phyloP scores from a whole-genome alignment of 2,329 filamentous ascomycete species.

The Ceratocystis harringtonii region DNA sequence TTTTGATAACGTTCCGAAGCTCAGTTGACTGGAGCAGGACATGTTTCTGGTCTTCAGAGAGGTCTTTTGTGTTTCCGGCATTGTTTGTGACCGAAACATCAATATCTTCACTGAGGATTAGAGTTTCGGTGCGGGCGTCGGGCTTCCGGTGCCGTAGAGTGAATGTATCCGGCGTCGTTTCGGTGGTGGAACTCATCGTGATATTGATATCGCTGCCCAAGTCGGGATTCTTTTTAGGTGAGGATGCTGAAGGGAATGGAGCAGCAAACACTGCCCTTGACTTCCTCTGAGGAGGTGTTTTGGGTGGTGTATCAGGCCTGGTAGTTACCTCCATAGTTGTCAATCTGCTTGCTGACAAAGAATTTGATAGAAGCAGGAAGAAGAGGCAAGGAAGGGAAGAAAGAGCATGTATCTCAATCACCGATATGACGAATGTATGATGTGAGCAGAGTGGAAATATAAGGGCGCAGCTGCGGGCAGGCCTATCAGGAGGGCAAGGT shows the following conservation, averaged over 20 bases:
- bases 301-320: slow-evolving; percentile 2
- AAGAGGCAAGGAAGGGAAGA: not conserved
- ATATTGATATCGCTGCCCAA: not conserved
- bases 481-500: not conserved
- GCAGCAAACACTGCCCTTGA: slow-evolving; percentile 12
- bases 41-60: slow-evolving; percentile 20
- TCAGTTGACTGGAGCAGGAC: slow-evolving; percentile 14
- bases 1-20: slow-evolving; percentile 8
- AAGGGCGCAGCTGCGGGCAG: not conserved
- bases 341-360: not conserved
- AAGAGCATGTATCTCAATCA: not conserved
- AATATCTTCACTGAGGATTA: slow-evolving; percentile 18
- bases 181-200: not conserved
- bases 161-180: not conserved
- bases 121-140: not conserved
- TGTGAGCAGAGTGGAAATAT: not conserved
- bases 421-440: not conserved
- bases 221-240: not conserved
- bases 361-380: not conserved
- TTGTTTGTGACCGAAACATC: slow-evolving; percentile 14
- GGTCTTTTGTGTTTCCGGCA: slow-evolving; percentile 17
- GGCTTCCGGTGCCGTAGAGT: slow-evolving; percentile 8
- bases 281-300: slow-evolving; percentile 9
- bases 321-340: slow-evolving; percentile 11
- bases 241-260: slow-evolving; percentile 1